Evolutionary conservation across 768 basidiomycete genomes (phyloP).

Genomic region (Cubamyces sp.): DNA sequence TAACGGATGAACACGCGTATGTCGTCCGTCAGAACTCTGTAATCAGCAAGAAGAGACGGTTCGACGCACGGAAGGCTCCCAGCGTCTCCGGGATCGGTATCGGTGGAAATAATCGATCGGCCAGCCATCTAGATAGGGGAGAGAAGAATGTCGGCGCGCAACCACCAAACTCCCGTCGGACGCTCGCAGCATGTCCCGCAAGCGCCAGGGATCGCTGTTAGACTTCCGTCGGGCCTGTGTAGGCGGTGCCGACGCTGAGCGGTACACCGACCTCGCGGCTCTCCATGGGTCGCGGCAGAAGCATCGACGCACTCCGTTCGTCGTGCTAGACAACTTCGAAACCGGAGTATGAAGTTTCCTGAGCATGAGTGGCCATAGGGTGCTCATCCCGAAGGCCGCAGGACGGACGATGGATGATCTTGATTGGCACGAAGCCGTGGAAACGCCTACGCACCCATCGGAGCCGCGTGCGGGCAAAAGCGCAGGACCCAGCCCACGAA

Average conservation of each 20-base stretch:
- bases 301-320: not conserved
- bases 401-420: not conserved
- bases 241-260: not conserved
- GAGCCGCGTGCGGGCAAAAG: not conserved
- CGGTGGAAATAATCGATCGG: conserved; percentile 15
- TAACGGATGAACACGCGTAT: not conserved
- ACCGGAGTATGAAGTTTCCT: too few species aligned
- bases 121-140: conserved; percentile 20
- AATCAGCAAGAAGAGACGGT: not conserved
- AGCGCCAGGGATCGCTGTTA: conserved; percentile 2
- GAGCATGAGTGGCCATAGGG: too few species aligned
- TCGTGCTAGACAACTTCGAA: too few species aligned
- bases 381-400: too few species aligned
- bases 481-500: too few species aligned
- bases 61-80: not conserved
- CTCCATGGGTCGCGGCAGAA: conserved; percentile 12
- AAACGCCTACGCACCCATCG: not conserved
- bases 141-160: conserved; percentile 4
- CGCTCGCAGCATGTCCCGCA: conserved; percentile 2
- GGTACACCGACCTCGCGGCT: conserved; percentile 4
- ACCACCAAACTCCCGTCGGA: conserved; percentile 11
- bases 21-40: conserved; percentile 2
- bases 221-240: not conserved
- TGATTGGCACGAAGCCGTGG: not conserved
- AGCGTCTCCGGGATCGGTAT: conserved; percentile 2